Evolutionary conservation across 768 basidiomycete genomes (phyloP), one percentile per base, ranked within the genome.

Genomic region (Tricholoma bakamatsutake): DNA sequence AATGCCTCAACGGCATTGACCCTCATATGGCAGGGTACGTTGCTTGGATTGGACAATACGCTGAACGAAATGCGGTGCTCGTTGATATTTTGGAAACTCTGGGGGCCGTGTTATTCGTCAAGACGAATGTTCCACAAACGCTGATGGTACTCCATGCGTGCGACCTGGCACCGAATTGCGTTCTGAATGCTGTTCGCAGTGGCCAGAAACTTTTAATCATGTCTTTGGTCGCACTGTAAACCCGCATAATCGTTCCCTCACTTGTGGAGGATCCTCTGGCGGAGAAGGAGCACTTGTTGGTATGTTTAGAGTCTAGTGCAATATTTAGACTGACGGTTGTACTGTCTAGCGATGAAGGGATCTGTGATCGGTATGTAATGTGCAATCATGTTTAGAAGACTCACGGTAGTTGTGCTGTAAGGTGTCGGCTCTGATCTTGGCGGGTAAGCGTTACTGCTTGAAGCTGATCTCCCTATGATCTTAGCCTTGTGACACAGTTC

Each of bases 341-440:
- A 8, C 12, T 40, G 24, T 28, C 31, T 45, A 77, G 78, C 76
- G 8, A 59, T 79, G n/a, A 73, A 66, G 57, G 78, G 78, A 28
- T 73, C 77, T 52, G 73, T 76, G 0, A 62, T 80, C 10, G 77
- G 77, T 73, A 63, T 10, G 65, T 60, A 35, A 9, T 27, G 5
- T 57, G 11, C 1, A 27, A 28, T 1, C 12, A 28, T 30, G 28
- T 30, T 13, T 3, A 3, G 21, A 24, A 24, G 21, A 24, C 21
- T 24, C 21, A 24, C 21, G 21, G 3, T 24, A 3, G 3, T 24
- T 24, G 21, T 1, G 33, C 71, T 73, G 2, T 42, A 81, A 24
- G 88, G 90, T 28, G 80, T 91, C 11, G 91, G 90, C 42, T 87
- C 90, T 24, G 91, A 93, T 65, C 80, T 92, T 56, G 87, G 86